These are phyloP conservation scores for Veloporphyrellus conicus DNA, from an alignment of 1,284 basidiomycete species.

Conservation along the genomic window DNA sequence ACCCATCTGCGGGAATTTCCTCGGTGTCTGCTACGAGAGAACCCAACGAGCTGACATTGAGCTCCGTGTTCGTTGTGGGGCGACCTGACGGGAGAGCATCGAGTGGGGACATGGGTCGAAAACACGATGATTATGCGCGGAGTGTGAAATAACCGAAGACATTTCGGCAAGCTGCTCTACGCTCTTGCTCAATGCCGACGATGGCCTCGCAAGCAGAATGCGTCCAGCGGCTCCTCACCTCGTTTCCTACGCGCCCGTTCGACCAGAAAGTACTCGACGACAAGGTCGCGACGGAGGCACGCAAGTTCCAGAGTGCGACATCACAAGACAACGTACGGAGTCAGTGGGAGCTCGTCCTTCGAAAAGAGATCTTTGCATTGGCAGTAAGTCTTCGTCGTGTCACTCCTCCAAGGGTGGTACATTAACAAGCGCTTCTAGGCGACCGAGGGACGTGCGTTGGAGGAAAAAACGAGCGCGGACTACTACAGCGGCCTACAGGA, in stretches of 20 bases:
- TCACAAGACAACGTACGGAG: slow-evolving; percentile 57
- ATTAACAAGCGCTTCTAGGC: slow-evolving; percentile 36
- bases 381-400: slow-evolving; percentile 48
- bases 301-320: slow-evolving; percentile 40
- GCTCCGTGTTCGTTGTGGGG: slow-evolving; percentile 28
- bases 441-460: slow-evolving; percentile 56
- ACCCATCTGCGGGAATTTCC: slow-evolving; percentile 34
- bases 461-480: slow-evolving; percentile 39
- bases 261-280: slow-evolving; percentile 45
- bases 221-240: slow-evolving; percentile 45
- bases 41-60: slow-evolving; percentile 37
- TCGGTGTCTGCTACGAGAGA: slow-evolving; percentile 37
- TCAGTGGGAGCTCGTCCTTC: slow-evolving; percentile 69
- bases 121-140: slow-evolving; percentile 22
- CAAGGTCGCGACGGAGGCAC: slow-evolving; percentile 46
- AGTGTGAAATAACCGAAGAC: slow-evolving; percentile 18
- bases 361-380: slow-evolving; percentile 62
- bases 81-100: too few species aligned
- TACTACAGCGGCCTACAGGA: slow-evolving; percentile 63
- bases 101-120: slow-evolving; percentile 23
- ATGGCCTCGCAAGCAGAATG: slow-evolving; percentile 29
- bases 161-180: slow-evolving; percentile 22
- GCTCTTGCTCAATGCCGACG: background rate
- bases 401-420: background rate
- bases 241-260: slow-evolving; percentile 49